Percentiles rank a stretch among this genome's conserved stretches.
Conservation (phyloP, 768 basidiomycete species). For the Leucocoprinus sp. region DNA sequence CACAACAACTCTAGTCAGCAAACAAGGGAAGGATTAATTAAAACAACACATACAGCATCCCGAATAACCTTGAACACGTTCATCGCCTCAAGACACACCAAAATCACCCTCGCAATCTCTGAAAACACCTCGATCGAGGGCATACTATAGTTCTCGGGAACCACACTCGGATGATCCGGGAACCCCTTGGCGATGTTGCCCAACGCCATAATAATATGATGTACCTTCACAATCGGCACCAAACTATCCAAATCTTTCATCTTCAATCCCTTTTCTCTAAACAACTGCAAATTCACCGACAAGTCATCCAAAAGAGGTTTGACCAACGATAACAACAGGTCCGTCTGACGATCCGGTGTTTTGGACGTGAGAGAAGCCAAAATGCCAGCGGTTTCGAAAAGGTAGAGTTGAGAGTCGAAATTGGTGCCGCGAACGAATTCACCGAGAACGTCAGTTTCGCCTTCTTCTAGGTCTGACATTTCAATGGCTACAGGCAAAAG, state of each 20-base stretch:
- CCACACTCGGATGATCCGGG: conserved; percentile 75
- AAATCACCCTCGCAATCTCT: conserved; percentile 77
- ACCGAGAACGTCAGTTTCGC: conserved; percentile 60
- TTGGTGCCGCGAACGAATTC: conserved; percentile 73
- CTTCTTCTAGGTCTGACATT: conserved; percentile 70
- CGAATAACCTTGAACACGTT: conserved; percentile 80
- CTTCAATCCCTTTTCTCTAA: conserved; percentile 35
- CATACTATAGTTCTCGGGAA: conserved; percentile 56
- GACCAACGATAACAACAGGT: conserved; percentile 66
- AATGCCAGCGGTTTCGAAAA: conserved; percentile 87
- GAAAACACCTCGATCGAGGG: conserved; percentile 76
- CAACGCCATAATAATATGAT: conserved; percentile 90
- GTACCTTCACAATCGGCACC: conserved; percentile 76
- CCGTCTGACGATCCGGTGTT: conserved; percentile 57
- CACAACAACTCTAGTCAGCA: neutral
- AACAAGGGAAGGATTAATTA: neutral
- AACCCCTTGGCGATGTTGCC: conserved; percentile 96
- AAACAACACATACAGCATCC: conserved; percentile 65
- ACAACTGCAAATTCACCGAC: conserved; percentile 45
- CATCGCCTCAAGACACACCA: conserved; percentile 84
- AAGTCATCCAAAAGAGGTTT: conserved; percentile 77
- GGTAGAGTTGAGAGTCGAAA: conserved; percentile 88
- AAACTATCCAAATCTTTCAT: conserved; percentile 56
- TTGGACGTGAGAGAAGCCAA: conserved; percentile 72
- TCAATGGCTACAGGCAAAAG: conserved; percentile 68